Conservation (phyloP, 345 rosid genomes). For the Leavenworthia alabamica region DNA sequence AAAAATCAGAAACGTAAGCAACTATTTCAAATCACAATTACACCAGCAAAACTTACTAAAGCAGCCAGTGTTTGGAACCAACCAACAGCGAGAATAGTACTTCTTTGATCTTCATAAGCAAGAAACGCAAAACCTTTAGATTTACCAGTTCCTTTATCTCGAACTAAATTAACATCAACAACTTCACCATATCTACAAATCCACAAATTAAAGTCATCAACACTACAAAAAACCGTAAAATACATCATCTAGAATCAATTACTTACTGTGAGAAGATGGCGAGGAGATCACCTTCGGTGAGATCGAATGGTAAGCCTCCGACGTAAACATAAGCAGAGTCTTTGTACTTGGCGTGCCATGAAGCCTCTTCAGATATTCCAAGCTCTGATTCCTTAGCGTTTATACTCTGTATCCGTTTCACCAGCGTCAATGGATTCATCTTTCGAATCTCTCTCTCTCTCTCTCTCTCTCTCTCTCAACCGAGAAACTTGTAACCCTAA, state of each 20-base stretch:
- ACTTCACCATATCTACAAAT: slow-evolving; percentile 61
- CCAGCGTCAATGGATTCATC: slow-evolving; percentile 83
- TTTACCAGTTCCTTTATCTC: slow-evolving; percentile 91
- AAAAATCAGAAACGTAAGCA: not conserved
- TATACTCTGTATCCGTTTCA: slow-evolving; percentile 70
- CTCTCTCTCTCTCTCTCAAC: slow-evolving; percentile 6
- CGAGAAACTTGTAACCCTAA: slow-evolving; percentile 3
- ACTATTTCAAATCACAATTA: not conserved
- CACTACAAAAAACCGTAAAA: not conserved
- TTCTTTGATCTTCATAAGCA: slow-evolving; percentile 94
- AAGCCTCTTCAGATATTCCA: slow-evolving; percentile 80
- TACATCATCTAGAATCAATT: not conserved
- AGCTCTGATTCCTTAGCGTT: slow-evolving; percentile 68
- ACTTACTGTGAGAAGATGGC: slow-evolving; percentile 81
- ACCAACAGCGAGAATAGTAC: slow-evolving; percentile 93
- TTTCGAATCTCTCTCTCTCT: slow-evolving; percentile 1
- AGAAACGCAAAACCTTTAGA: slow-evolving; percentile 83
- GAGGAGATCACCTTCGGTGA: slow-evolving; percentile 94
- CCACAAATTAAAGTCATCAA: not conserved
- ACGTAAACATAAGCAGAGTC: slow-evolving; percentile 72
- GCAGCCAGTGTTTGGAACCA: slow-evolving; percentile 16
- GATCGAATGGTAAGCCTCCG: slow-evolving; percentile 86
- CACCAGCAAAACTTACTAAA: not conserved
- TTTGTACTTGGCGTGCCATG: slow-evolving; percentile 94
- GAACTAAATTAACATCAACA: slow-evolving; percentile 82